phyloP scores from a whole-genome alignment of 805 yeast species.

The Myxozyma udenii region DNA sequence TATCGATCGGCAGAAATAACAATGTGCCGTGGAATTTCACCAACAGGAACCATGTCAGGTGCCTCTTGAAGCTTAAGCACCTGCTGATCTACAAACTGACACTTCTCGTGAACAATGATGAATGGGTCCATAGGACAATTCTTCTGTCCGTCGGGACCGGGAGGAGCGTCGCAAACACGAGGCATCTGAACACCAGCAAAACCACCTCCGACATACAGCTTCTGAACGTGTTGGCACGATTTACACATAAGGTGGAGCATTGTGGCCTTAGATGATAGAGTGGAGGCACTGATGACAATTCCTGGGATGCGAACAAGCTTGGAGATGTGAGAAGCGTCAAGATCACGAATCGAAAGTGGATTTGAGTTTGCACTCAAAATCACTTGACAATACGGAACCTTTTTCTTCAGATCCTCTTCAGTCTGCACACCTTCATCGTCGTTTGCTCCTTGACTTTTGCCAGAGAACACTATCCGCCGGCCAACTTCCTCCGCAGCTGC shows the following conservation, averaged over 20 bases:
- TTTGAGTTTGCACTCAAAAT: constrained; percentile 70
- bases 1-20: constrained; percentile 83
- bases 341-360: constrained; percentile 68
- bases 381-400: constrained; percentile 79
- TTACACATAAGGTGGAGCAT: constrained; percentile 81
- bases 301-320: constrained; percentile 90
- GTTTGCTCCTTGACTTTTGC: constrained; percentile 23
- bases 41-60: constrained; percentile 99
- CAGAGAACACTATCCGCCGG: constrained; percentile 49
- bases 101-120: constrained; percentile 87
- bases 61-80: constrained; percentile 88
- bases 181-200: constrained; percentile 72
- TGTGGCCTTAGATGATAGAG: constrained; percentile 83
- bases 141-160: constrained; percentile 44
- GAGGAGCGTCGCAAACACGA: constrained; percentile 56
- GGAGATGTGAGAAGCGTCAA: constrained; percentile 83
- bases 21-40: constrained; percentile 97
- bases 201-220: constrained; percentile 59
- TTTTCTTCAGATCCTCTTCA: constrained; percentile 47
- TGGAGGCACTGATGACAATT: constrained; percentile 86
- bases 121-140: constrained; percentile 92
- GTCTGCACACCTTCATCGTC: constrained; percentile 25
- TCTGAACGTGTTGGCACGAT: constrained; percentile 76
- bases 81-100: constrained; percentile 93
- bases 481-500: constrained; percentile 59